Conservation (phyloP, 805 yeast species). For the Diddensiella santjacobensis region DNA sequence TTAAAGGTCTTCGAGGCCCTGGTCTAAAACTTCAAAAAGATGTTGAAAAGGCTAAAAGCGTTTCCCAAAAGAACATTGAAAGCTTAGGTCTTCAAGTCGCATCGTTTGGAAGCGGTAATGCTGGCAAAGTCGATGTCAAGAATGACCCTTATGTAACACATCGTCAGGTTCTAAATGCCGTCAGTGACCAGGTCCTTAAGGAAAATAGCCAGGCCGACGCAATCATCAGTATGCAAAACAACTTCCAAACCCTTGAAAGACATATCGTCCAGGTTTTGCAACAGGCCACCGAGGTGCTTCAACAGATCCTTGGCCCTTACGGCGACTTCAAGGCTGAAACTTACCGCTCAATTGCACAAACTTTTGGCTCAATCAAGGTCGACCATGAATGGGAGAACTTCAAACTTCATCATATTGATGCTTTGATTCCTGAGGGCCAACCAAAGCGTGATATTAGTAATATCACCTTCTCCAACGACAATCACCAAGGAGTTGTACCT, state of each 20-base stretch:
- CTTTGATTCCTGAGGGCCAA: slow-evolving; percentile 33
- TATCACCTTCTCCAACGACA: slow-evolving; percentile 39
- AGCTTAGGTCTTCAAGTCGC: slow-evolving; percentile 35
- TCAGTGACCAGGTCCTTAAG: slow-evolving; percentile 41
- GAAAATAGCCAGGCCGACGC: slow-evolving; percentile 47
- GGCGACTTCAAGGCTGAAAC: slow-evolving; percentile 31
- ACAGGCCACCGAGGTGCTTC: slow-evolving; percentile 36
- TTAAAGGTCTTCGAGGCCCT: slow-evolving; percentile 38
- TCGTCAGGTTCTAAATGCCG: slow-evolving; percentile 36
- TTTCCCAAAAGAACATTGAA: slow-evolving; percentile 39
- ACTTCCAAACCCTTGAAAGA: slow-evolving; percentile 40
- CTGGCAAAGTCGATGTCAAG: slow-evolving; percentile 35
- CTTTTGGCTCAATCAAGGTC: slow-evolving; percentile 35
- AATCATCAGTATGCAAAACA: slow-evolving; percentile 40
- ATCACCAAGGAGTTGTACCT: slow-evolving; percentile 42
- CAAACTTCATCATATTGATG: slow-evolving; percentile 30
- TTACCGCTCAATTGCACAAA: slow-evolving; percentile 31
- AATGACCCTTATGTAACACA: slow-evolving; percentile 47
- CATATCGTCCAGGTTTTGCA: slow-evolving; percentile 43
- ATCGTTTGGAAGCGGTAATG: slow-evolving; percentile 31
- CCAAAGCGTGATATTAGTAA: slow-evolving; percentile 38
- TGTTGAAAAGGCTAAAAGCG: slow-evolving; percentile 34
- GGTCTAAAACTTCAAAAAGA: slow-evolving; percentile 38
- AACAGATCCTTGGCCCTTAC: slow-evolving; percentile 31
- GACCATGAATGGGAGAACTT: slow-evolving; percentile 47